These are phyloP conservation scores for Populus hybrid DNA, from an alignment of 441 rosid genomes.

Conservation along the genomic window DNA sequence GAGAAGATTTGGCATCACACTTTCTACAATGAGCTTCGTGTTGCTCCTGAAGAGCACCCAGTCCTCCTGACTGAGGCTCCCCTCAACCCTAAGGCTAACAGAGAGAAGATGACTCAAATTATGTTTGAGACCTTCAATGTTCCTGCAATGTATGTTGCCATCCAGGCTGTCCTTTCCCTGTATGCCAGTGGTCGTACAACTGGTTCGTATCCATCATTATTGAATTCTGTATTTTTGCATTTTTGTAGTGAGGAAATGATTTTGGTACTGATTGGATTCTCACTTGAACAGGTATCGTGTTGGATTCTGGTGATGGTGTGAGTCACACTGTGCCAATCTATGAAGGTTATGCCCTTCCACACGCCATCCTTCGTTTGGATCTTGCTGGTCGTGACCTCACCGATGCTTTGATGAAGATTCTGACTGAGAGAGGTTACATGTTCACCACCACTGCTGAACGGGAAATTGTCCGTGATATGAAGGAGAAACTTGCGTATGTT, in stretches of 20 bases:
- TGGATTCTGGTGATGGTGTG: conserved; percentile 89
- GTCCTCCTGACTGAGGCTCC: conserved; percentile 60
- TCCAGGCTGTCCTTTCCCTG: conserved; percentile 54
- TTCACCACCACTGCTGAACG: conserved; percentile 82
- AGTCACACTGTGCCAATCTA: conserved; percentile 79
- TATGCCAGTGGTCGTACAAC: conserved; percentile 73
- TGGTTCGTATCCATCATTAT: conserved; percentile 25
- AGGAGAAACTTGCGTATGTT: conserved; percentile 71
- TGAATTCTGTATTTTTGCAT: not conserved
- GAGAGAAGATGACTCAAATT: conserved; percentile 59
- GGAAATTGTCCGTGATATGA: conserved; percentile 88
- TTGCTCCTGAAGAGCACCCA: conserved; percentile 57
- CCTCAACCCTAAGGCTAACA: conserved; percentile 52
- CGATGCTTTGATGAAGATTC: conserved; percentile 67
- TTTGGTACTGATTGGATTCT: conserved; percentile 3
- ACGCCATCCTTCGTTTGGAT: conserved; percentile 68
- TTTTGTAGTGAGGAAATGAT: not conserved
- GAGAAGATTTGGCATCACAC: conserved; percentile 70
- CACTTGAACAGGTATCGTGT: conserved; percentile 49
- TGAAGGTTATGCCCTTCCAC: conserved; percentile 73
- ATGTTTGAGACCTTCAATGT: conserved; percentile 59
- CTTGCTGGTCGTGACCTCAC: conserved; percentile 78
- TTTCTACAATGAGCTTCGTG: conserved; percentile 61
- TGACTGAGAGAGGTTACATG: conserved; percentile 75
- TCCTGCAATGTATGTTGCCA: conserved; percentile 58